Evolutionary conservation across 495 filamentous ascomycete genomes (phyloP).

Genomic region (Annulohypoxylon stygium): DNA sequence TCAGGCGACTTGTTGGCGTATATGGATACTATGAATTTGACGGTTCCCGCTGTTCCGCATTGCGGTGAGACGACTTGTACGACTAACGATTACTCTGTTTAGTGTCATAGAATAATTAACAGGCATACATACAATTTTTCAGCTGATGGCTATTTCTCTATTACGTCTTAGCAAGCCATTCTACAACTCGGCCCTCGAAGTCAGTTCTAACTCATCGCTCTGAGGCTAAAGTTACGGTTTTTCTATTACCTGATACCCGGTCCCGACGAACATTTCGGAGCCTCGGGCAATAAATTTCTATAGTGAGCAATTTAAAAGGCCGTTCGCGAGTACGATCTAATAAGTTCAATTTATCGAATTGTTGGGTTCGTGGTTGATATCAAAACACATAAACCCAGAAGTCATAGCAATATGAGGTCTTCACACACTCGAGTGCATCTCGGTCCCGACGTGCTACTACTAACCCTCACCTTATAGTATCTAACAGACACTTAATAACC

Average conservation of each 20-base stretch:
- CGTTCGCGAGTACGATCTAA: background rate
- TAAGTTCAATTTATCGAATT: background rate
- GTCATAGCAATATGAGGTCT: background rate
- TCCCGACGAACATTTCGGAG: background rate
- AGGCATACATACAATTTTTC: background rate
- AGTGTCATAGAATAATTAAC: background rate
- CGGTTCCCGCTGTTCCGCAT: background rate
- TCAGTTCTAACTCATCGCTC: background rate
- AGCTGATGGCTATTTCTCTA: background rate
- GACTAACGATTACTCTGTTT: background rate
- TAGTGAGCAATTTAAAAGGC: background rate
- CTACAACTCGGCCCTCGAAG: background rate
- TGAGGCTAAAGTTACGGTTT: no score
- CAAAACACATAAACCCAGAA: background rate
- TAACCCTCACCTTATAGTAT: background rate
- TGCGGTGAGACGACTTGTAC: background rate
- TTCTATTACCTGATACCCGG: no score
- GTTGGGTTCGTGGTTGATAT: background rate
- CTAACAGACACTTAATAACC: background rate
- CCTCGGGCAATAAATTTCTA: background rate
- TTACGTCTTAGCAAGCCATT: background rate
- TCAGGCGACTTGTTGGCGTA: slow-evolving; percentile 18
- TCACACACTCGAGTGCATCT: background rate
- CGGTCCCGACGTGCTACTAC: background rate
- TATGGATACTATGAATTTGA: slow-evolving; percentile 8